A percentile compares a stretch with the other conserved stretches of the same genome.
These are phyloP conservation scores for Capronia epimyces DNA, from an alignment of 2,329 filamentous ascomycete species.

Conservation along the genomic window DNA sequence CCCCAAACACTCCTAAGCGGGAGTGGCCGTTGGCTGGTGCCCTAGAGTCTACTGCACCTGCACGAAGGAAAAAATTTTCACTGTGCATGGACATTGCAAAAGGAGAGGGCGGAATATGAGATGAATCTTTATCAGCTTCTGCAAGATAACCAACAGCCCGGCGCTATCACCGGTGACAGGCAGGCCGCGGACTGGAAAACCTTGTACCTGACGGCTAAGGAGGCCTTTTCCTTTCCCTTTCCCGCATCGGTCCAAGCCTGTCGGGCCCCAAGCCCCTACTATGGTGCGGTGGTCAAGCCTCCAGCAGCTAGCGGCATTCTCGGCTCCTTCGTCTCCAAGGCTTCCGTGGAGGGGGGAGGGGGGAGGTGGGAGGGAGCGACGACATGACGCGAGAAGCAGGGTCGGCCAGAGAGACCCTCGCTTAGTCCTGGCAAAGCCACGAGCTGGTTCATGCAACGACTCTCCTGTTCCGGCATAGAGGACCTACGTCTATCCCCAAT, in stretches of 20 bases:
- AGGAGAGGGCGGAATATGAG: not conserved
- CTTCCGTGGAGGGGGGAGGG: not conserved
- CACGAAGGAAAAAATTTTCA: not conserved
- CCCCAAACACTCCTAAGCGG: too few species aligned
- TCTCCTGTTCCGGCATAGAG: slow-evolving; percentile 16
- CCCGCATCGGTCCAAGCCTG: not conserved
- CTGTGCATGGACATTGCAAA: not conserved
- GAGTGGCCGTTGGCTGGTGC: not conserved
- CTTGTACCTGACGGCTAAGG: not conserved
- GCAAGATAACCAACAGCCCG: not conserved
- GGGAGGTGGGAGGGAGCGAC: not conserved
- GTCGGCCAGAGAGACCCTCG: slow-evolving; percentile 4
- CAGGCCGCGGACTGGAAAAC: not conserved
- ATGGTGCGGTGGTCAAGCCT: not conserved
- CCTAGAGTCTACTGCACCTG: not conserved
- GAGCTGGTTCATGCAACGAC: slow-evolving; percentile 12
- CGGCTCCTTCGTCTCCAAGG: not conserved
- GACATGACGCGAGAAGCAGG: not conserved
- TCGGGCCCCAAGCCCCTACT: not conserved
- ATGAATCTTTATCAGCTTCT: not conserved
- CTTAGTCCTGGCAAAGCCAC: slow-evolving; percentile 15
- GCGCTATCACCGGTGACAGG: not conserved
- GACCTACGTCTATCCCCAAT: not conserved
- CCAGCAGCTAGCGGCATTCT: not conserved
- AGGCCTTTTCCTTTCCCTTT: not conserved